Conservation (phyloP, 805 yeast genomes). For the Pichia phayaonensis region DNA sequence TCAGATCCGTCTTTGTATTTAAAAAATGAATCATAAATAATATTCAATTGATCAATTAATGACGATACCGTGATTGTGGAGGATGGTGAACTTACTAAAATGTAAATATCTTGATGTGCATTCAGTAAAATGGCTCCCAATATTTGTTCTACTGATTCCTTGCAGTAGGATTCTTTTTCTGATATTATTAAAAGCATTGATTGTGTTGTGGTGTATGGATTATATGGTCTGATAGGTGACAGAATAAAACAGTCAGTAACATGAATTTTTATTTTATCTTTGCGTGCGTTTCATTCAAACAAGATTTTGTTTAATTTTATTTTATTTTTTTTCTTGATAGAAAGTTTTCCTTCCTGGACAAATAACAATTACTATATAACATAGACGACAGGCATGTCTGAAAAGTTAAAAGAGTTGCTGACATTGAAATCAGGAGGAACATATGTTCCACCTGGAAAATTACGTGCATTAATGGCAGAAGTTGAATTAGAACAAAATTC, state of each 20-base stretch:
- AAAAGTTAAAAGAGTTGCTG: constrained; percentile 29
- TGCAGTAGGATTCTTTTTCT: neutral
- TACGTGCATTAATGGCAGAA: constrained; percentile 34
- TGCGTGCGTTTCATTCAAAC: neutral
- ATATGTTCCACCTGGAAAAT: constrained; percentile 48
- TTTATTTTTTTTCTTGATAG: neutral
- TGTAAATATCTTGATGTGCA: neutral
- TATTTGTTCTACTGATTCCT: neutral
- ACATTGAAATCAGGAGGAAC: constrained; percentile 37
- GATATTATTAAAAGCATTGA: constrained; percentile 5
- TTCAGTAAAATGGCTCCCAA: neutral
- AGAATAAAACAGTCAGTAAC: neutral
- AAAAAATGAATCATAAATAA: constrained; percentile 2
- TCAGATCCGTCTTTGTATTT: neutral
- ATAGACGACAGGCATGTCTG: constrained; percentile 9
- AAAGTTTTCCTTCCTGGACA: neutral
- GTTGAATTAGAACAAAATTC: constrained; percentile 13
- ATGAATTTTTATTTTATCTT: neutral
- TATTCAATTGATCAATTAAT: constrained; percentile 1
- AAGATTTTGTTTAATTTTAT: neutral
- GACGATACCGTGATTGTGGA: neutral
- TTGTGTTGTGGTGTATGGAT: neutral
- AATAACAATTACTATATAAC: neutral
- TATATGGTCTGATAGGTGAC: too few relatives aligned
- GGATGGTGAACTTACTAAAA: neutral